Evolutionary conservation across 2,329 filamentous ascomycete genomes (phyloP), one percentile per base, ranked within the genome.

Genomic region (Fusarium xylarioides): DNA sequence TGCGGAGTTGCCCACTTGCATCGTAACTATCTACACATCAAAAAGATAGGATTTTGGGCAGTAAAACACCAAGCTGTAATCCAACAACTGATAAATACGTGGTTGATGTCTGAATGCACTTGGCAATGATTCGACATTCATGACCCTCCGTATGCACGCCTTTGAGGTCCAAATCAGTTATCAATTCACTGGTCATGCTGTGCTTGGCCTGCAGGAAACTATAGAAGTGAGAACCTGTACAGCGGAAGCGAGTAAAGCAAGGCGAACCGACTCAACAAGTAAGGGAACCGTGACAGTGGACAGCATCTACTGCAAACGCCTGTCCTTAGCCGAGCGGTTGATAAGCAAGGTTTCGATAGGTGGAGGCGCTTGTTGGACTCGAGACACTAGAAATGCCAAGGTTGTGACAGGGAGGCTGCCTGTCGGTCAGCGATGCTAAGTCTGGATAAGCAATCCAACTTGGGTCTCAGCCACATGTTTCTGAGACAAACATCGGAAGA

Each of bases 241-340:
- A 57, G 60, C 50, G 60, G 62, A 66, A 61, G 35, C 47, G 40
- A 67, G 53, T 28, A 69, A 53, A 68, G 52, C 37, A 70, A 70
- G 72, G 59, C 70, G 63, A 71, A 65, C 43, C 34, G 49, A 46
- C 34, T 59, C 35, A 53, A 59, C 30, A 56, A 65, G 32, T 7
- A 54, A 68, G 64, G 56, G 68, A 50, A 57, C 54, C 65, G 54
- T 65, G 67, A 57, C n/a, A 34, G 59, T 63, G 66, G 63, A 61
- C 53, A 62, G 47, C 59, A 61, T 54, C 52, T 68, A 50, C 50
- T 63, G 50, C 61, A 70, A 70, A 63, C 65, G 42, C 66, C 34
- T 72, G 52, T 37, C 35, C 23, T 49, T 77, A 76, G 67, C 69
- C 76, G 71, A 77, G 74, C 63, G 67, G 71, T 70, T 69, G 71